Evolutionary conservation across 2,329 filamentous ascomycete genomes (phyloP).

Genomic region (Bisporella sp.): DNA sequence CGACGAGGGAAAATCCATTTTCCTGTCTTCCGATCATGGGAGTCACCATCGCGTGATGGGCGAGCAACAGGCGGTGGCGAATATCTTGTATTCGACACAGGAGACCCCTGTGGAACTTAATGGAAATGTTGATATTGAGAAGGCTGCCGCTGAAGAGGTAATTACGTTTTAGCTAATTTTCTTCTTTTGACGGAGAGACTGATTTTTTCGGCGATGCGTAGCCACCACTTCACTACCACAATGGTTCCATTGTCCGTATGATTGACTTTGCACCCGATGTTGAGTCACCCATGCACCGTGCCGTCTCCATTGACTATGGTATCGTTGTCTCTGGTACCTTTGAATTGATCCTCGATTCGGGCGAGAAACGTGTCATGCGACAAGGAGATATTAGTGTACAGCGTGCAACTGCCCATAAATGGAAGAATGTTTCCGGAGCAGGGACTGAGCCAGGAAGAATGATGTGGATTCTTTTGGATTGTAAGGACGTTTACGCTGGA

Average conservation of each 20-base stretch:
- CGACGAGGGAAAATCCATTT: conserved; percentile 5
- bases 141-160: not conserved
- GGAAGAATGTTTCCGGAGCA: conserved; percentile 5
- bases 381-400: conserved; percentile 9
- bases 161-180: too few species aligned
- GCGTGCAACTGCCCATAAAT: conserved; percentile 5
- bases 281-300: conserved; percentile 6
- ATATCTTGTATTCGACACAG: conserved; percentile 9
- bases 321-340: conserved; percentile 8
- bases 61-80: conserved; percentile 1
- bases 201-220: not conserved
- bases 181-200: too few species aligned
- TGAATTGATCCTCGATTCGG: conserved; percentile 7
- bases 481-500: not conserved
- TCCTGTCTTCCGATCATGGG: conserved; percentile 10
- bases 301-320: conserved; percentile 6
- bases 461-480: conserved; percentile 2
- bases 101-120: conserved; percentile 7
- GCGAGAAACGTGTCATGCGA: conserved; percentile 5
- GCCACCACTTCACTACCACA: conserved; percentile 6
- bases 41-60: conserved; percentile 16
- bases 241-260: conserved; percentile 6
- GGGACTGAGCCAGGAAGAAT: conserved; percentile 1
- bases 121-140: conserved; percentile 8
- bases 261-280: conserved; percentile 9